Base-by-base conservation (phyloP, 2,329 filamentous ascomycete species). In the Phialophora verrucosa region DNA sequence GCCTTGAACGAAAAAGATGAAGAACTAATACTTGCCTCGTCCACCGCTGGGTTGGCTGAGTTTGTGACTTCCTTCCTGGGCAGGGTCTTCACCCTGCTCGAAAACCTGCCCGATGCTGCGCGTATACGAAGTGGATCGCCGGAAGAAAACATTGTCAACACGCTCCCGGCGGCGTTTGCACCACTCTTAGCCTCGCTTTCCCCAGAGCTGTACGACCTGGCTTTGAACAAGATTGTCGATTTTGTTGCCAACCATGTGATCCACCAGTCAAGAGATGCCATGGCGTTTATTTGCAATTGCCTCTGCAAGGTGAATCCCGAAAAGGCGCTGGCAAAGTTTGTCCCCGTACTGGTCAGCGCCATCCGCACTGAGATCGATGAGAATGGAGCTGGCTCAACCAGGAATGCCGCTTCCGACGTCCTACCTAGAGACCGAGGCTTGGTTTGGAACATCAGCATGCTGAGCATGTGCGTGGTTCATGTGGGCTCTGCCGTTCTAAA, bases 381-480 rank as follows among this genome's bases (percentile, higher is more conserved):
- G 77, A 99, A 98, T 76, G 92, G 94, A 58, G 95, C 95, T 23
- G 96, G 94, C 1, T 98, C 94, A 1, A 96, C 96, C 64, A 87
- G 95, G 73, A 98, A 93, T 64, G 96, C 92, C 63, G 95, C 95
- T 23, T 91, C 91, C 0, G 95, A 99, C 77, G 93, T 98, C 51
- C 84, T 99, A 20, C 95, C 95, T 8, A 88, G 95, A 71, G 95
- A 99, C 76, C 86, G 95, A 62, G 95, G 92, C 3, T 82, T 99
- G 17, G 93, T 99, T 0, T 99, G 96, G 96, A 92, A 98, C 75
- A 87, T 98, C 66, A 97, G 92, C 78, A 93, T 99, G 83, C 86
- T 99, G 4, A 96, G 93, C 76, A 99, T 99, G 94, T 95, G 92
- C 66, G 92, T 97, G 25, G 95, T 99, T 2, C 95, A 99, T 74